Conservation (phyloP, 208 protist species). For the Leishmania major region DNA sequence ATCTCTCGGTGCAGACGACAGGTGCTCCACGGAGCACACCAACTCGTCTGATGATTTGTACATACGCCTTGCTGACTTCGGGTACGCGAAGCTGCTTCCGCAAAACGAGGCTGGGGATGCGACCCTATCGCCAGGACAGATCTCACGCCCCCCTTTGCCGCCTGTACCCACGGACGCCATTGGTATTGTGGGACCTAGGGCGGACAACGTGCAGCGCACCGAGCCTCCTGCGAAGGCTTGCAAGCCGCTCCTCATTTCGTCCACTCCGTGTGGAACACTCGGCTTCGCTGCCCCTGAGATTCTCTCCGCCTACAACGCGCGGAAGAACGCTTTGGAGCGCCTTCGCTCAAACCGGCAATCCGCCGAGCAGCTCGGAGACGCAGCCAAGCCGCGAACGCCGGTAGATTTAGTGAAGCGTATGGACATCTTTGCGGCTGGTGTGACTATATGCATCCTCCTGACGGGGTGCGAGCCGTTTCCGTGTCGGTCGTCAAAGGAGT, state of each 20-base stretch:
- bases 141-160: conserved; percentile 3
- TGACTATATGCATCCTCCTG: conserved; percentile 58
- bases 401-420: conserved; percentile 55
- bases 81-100: conserved; percentile 47
- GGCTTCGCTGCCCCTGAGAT: conserved; percentile 65
- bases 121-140: conserved; percentile 1
- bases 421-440: conserved; percentile 67
- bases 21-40: conserved; percentile 3
- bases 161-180: conserved; percentile 6
- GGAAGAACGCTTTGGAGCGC: conserved; percentile 17
- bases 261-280: conserved; percentile 54
- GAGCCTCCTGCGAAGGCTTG: conserved; percentile 8
- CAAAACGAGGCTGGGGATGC: conserved; percentile 9
- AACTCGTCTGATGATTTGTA: conserved; percentile 25
- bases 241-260: conserved; percentile 27
- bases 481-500: conserved; percentile 38
- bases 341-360: conserved; percentile 12
- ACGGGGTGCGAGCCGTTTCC: conserved; percentile 66
- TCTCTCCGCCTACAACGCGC: conserved; percentile 45
- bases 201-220: neutral
- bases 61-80: conserved; percentile 56
- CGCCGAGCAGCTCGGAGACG: neutral
- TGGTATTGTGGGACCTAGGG: neutral
- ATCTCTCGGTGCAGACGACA: conserved; percentile 19
- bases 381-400: conserved; percentile 28